Percentiles rank a stretch among this genome's conserved stretches.
These are phyloP conservation scores for Clonostachys solani DNA, from an alignment of 2,329 filamentous ascomycete species.

Conservation along the genomic window DNA sequence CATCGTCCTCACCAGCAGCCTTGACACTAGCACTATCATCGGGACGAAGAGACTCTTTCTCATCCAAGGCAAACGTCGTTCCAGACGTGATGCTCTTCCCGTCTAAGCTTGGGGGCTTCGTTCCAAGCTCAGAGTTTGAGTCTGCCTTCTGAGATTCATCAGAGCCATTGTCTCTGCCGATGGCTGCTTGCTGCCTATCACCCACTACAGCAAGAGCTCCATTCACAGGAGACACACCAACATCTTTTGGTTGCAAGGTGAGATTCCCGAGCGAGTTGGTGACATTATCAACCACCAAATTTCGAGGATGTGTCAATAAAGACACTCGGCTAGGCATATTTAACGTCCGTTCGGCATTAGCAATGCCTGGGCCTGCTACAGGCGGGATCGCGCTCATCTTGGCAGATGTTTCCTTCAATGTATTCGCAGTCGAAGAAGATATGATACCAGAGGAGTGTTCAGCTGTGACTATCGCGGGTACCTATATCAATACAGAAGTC, in stretches of 20 bases:
- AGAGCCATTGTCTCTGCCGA: constrained; percentile 39
- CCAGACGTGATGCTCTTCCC: constrained; percentile 93
- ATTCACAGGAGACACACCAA: constrained; percentile 44
- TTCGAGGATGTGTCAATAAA: no score
- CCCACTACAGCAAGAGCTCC: constrained; percentile 29
- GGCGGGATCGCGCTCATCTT: constrained; percentile 8
- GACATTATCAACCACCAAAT: constrained; percentile 15
- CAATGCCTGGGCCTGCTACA: constrained; percentile 14
- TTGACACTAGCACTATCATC: constrained; percentile 96
- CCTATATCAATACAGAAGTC: not conserved
- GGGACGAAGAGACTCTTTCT: constrained; percentile 90
- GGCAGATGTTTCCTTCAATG: constrained; percentile 15
- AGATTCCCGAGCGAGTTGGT: constrained; percentile 20
- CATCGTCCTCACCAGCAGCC: constrained; percentile 82
- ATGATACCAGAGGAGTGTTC: constrained; percentile 2
- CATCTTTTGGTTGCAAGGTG: constrained; percentile 19
- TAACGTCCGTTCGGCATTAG: constrained; percentile 4
- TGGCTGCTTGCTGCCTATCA: constrained; percentile 23
- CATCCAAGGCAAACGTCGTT: constrained; percentile 92
- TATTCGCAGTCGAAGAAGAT: not conserved
- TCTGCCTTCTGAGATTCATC: constrained; percentile 57
- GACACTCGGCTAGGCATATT: no score
- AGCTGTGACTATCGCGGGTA: not conserved
- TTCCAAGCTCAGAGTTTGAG: constrained; percentile 61
- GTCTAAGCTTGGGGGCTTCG: constrained; percentile 85